Percentiles rank a stretch among this genome's conserved stretches.
These are phyloP conservation scores for Saururus chinensis DNA, from an alignment of 164 flowering plant species.

Conservation along the genomic window DNA sequence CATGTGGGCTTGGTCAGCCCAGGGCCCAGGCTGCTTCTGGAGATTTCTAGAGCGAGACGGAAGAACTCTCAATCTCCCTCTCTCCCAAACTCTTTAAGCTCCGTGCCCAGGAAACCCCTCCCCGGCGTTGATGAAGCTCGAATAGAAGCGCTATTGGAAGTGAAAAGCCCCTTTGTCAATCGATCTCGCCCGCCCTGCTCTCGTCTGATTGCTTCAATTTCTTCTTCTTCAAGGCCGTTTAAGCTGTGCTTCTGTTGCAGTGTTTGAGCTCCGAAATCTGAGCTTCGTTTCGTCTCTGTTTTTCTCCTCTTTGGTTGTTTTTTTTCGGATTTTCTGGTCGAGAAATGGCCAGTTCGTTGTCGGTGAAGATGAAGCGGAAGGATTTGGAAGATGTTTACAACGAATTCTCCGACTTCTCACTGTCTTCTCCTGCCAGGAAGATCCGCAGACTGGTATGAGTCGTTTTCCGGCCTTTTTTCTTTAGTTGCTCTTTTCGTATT, in stretches of 20 bases:
- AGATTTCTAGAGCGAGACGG: conserved; percentile 5
- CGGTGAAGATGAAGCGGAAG: conserved; percentile 57
- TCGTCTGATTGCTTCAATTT: too few species aligned
- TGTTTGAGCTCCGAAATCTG: neutral
- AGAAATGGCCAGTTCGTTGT: conserved; percentile 13
- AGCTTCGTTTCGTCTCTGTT: neutral
- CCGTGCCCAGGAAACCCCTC: too few species aligned
- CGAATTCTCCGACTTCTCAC: conserved; percentile 76
- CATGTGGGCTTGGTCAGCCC: too few species aligned
- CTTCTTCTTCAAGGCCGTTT: too few species aligned
- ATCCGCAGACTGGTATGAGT: conserved; percentile 62
- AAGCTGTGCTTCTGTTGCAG: too few species aligned
- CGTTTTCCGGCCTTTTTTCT: neutral
- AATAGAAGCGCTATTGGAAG: too few species aligned
- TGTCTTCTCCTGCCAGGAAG: conserved; percentile 79
- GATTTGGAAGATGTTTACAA: conserved; percentile 51
- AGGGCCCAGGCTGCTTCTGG: neutral
- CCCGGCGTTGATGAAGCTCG: too few species aligned
- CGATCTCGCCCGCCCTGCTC: too few species aligned
- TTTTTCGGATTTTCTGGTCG: neutral
- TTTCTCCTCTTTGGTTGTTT: neutral
- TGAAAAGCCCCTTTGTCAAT: too few species aligned
- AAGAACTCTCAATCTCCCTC: neutral
- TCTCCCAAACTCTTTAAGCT: neutral
- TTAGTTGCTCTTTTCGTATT: neutral